Evolutionary conservation across 2,329 filamentous ascomycete genomes (phyloP).

Genomic region (Cadophora luteo-olivacea): DNA sequence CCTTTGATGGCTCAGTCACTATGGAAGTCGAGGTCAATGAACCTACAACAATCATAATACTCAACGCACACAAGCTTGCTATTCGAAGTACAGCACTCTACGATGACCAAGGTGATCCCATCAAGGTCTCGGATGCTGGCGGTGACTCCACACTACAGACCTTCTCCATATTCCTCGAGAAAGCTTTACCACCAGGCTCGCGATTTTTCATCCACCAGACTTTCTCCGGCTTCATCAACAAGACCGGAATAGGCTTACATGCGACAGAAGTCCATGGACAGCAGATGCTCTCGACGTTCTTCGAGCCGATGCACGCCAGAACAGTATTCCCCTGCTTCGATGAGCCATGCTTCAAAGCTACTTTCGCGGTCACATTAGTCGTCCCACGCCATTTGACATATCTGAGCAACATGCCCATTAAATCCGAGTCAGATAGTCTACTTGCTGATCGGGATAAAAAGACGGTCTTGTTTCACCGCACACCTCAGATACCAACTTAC

Average conservation of each 20-base stretch:
- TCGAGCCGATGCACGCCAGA: constrained; percentile 74
- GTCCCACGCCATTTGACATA: constrained; percentile 71
- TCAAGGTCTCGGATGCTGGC: constrained; percentile 11
- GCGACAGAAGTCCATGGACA: constrained; percentile 65
- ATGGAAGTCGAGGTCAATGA: constrained; percentile 70
- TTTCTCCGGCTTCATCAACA: constrained; percentile 67
- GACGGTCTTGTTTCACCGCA: constrained; percentile 71
- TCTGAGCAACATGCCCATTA: constrained; percentile 71
- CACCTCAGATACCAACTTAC: constrained; percentile 75
- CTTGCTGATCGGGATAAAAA: constrained; percentile 58
- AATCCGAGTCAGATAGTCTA: neutral
- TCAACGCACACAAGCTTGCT: constrained; percentile 70
- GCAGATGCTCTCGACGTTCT: constrained; percentile 73
- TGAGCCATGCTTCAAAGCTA: constrained; percentile 73
- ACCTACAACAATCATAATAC: constrained; percentile 67
- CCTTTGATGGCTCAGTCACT: constrained; percentile 67
- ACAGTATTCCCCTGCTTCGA: constrained; percentile 74
- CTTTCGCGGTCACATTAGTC: constrained; percentile 70
- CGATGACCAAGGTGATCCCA: constrained; percentile 6
- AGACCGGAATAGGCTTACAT: constrained; percentile 59
- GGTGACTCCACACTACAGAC: constrained; percentile 36
- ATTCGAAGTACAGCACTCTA: constrained; percentile 53
- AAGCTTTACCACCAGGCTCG: constrained; percentile 62
- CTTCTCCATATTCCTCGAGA: constrained; percentile 66
- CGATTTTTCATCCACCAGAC: constrained; percentile 67